Conservation (phyloP, 1,284 basidiomycete species). For the Tranzscheliella williamsii region DNA sequence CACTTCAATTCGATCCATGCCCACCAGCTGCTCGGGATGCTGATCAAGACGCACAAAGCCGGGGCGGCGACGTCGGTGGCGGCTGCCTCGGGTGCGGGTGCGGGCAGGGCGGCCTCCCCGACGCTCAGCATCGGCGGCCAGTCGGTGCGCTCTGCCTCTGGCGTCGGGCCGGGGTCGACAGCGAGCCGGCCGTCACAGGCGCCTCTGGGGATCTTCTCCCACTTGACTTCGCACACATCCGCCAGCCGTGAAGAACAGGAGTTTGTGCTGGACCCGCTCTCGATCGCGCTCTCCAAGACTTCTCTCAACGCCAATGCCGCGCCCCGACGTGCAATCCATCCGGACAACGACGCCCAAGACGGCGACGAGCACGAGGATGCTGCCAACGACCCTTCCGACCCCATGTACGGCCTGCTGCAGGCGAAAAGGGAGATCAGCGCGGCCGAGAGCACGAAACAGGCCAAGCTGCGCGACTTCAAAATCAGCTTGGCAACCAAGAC, state of each 20-base stretch:
- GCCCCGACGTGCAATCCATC: background rate
- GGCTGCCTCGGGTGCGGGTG: background rate
- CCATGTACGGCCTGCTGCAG: conserved; percentile 9
- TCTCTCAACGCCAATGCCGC: conserved; percentile 7
- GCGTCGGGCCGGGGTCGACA: background rate
- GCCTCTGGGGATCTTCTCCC: conserved; percentile 20
- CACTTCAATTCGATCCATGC: conserved; percentile 50
- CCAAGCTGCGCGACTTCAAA: conserved; percentile 21
- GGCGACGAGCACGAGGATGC: conserved; percentile 14
- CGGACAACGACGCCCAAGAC: background rate
- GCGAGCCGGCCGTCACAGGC: background rate
- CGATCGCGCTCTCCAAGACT: conserved; percentile 20
- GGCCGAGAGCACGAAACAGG: conserved; percentile 1
- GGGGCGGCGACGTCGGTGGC: background rate
- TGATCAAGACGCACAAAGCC: conserved; percentile 32
- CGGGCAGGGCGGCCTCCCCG: conserved; percentile 14
- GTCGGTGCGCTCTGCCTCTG: conserved; percentile 9
- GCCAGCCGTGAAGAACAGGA: conserved; percentile 11
- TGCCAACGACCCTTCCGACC: conserved; percentile 9
- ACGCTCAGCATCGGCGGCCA: conserved; percentile 13
- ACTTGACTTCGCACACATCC: conserved; percentile 3
- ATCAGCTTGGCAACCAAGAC: conserved; percentile 36
- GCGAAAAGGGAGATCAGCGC: conserved; percentile 11
- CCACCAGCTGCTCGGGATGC: conserved; percentile 47
- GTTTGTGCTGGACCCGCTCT: conserved; percentile 33